Base-by-base conservation (phyloP, 768 basidiomycete genomes). In the Grammothele lineata region DNA sequence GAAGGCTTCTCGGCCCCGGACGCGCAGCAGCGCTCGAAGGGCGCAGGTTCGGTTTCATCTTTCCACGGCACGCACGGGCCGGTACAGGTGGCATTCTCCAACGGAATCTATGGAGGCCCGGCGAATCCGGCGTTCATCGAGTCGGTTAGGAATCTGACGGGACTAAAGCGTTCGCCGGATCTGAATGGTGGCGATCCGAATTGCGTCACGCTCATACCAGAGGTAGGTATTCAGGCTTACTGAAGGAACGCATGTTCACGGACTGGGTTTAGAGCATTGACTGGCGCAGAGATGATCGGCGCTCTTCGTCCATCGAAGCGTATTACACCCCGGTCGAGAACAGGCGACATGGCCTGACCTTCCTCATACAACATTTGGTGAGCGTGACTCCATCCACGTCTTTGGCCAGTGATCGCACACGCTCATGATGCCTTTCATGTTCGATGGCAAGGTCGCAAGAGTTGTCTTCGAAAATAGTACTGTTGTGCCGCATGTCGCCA, bases 111-210 rank as follows among this genome's bases (percentile, higher is more conserved):
- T 50, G 76, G 77, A 19, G 51, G 51, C 7, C 51, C 51, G 4
- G 45, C 47, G 38, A 44, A 47, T 34, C 11, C 27, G 14, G 79
- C 77, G n/a, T 81, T 80, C 57, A 60, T 75, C 37, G 47, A 69
- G 41, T 73, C 77, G 3, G 71, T 78, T 41, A 65, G 69, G 22
- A 65, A 66, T 33, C 53, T 77, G 10, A 77, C 75, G 5, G 76
- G 75, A 1, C 76, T 79, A 48, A 66, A 56, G 7, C 75, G 69
- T 43, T 72, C 47, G 56, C 63, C 65, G 26, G 80, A 82, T 57
- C 55, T 78, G 33, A 80, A 80, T 55, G 78, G 79, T 21, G 78
- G 79, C 0, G 69, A 67, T 10, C 73, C 77, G 6, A 78, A 80
- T 50, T 73, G 74, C 47, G 79, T 82, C 3, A 73, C 77, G 1